phyloP scores from a whole-genome alignment of 768 basidiomycete species.

The Mycena latifolia region DNA sequence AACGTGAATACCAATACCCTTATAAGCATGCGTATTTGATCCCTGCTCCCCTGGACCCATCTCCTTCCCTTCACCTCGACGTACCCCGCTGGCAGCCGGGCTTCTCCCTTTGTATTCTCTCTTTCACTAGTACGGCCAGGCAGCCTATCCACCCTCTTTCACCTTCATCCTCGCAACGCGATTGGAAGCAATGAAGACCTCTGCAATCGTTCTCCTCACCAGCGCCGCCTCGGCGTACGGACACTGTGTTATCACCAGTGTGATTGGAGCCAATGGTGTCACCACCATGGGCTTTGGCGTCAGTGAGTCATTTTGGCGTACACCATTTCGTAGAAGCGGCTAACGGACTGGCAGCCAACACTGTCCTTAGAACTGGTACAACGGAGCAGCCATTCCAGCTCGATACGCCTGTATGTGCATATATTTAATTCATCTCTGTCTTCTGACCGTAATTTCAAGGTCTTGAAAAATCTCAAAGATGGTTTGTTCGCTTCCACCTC shows the following conservation, averaged over 20 bases:
- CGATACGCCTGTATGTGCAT: conserved; percentile 35
- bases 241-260: conserved; percentile 40
- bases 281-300: conserved; percentile 41
- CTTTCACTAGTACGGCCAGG: conserved; percentile 26
- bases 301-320: conserved; percentile 20
- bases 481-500: conserved; percentile 15
- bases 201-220: conserved; percentile 31
- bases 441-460: too few relatives aligned
- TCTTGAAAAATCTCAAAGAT: conserved; percentile 36
- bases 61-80: conserved; percentile 11
- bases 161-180: not conserved
- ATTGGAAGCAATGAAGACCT: conserved; percentile 29
- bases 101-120: conserved; percentile 3
- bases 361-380: conserved; percentile 40
- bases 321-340: not conserved
- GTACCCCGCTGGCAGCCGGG: conserved; percentile 30
- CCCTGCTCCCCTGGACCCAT: not conserved
- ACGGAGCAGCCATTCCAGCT: conserved; percentile 44
- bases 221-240: conserved; percentile 37
- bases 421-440: too few relatives aligned
- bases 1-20: not conserved
- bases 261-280: conserved; percentile 44
- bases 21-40: not conserved
- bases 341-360: conserved; percentile 19
- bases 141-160: conserved; percentile 23